These are phyloP conservation scores for Candida lessepsii DNA, from an alignment of 805 yeast genomes.

Conservation along the genomic window DNA sequence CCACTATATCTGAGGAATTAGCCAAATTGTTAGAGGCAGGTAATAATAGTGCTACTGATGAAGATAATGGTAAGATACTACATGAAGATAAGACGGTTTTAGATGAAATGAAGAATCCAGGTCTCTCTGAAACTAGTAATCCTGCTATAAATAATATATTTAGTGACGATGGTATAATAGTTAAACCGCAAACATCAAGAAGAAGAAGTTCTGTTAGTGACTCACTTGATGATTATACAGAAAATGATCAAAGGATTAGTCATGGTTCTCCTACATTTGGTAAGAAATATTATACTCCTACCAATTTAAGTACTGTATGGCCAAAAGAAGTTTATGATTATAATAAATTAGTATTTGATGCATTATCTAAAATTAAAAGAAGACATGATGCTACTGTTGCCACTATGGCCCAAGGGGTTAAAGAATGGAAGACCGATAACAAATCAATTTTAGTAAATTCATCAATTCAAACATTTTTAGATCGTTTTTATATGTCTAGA, in stretches of 20 bases:
- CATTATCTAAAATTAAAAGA: constrained; percentile 68
- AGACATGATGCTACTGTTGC: constrained; percentile 93
- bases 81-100: constrained; percentile 15
- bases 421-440: constrained; percentile 73
- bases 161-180: constrained; percentile 53
- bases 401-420: constrained; percentile 88
- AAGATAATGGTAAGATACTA: constrained; percentile 12
- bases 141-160: constrained; percentile 42
- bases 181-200: constrained; percentile 19
- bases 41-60: constrained; percentile 11
- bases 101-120: constrained; percentile 23
- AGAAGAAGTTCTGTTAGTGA: constrained; percentile 5
- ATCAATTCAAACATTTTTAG: constrained; percentile 77
- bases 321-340: constrained; percentile 73
- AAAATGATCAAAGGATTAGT: constrained; percentile 12
- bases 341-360: constrained; percentile 63
- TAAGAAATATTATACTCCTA: constrained; percentile 48
- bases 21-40: constrained; percentile 29
- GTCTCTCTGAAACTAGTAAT: constrained; percentile 27
- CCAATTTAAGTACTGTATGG: constrained; percentile 59
- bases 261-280: constrained; percentile 41
- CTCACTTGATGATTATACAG: constrained; percentile 2
- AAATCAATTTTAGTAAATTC: constrained; percentile 56
- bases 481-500: constrained; percentile 84
- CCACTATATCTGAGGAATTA: constrained; percentile 46